Base-by-base conservation (phyloP, 495 filamentous ascomycete genomes). In the Podospora tetraspora region DNA sequence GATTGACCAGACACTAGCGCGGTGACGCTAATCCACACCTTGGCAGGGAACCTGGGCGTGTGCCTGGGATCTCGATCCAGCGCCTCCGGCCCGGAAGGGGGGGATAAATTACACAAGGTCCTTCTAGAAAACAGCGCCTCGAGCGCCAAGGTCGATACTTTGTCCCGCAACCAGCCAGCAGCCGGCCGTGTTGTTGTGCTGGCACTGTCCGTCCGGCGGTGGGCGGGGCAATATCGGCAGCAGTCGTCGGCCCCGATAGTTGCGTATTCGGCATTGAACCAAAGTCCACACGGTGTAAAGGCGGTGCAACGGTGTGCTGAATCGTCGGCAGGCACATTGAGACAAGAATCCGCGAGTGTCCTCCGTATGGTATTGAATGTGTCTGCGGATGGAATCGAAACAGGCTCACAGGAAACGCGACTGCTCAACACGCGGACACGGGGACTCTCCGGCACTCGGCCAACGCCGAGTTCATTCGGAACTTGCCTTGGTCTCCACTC, bases 61-160 rank as follows among this genome's bases (percentile, higher is more conserved):
- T 66, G 66, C 61, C 52, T 56, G 61, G 43, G 66, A 74, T 72
- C 72, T 72, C 70, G 70, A 74, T 74, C 68, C 62, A 64, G 70
- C 58, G 62, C 68, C 58, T 27, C 71, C 56, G 64, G 43, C 43
- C 43, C 59, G 29, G 52, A 27, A 66, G 58, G 30, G 65, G 65
- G 65, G 67, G 58, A 64, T 68, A 66, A 66, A 68, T 60, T 19
- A 66, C 21, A 71, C 67, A 57, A 63, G 60, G 57, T 37, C 64
- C 66, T 73, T 73, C 71, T 73, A 73, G 71, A 73, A 73, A 63
- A 32, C 61, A 32, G 65, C 62, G 66, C 70, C 66, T 66, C 64
- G 61, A 21, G 65, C 62, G 70, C 70, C 66, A 68, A 67, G 61
- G 43, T 62, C 61, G 27, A 62, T 29, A 29, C 61, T n/a, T 37